Evolutionary conservation across 2,329 filamentous ascomycete species (phyloP).

Genomic region (Pseudocercospora pini-densiflorae): DNA sequence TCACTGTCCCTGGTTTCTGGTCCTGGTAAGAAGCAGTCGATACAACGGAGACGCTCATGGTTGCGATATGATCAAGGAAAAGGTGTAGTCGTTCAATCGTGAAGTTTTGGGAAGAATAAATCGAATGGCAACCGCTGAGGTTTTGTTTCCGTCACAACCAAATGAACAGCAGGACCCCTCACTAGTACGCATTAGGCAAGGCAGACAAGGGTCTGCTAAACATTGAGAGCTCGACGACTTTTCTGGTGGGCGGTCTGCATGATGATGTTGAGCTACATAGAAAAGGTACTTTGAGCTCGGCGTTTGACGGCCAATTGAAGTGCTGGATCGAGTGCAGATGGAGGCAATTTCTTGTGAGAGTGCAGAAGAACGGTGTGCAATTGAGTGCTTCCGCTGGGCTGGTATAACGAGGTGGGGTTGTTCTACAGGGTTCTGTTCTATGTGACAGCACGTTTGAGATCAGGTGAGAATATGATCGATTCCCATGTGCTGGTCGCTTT

Average conservation of each 20-base stretch:
- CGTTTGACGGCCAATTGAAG: slow-evolving; percentile 15
- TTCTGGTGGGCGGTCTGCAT: slow-evolving; percentile 4
- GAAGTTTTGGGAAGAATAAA: background rate
- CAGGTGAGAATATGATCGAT: no score
- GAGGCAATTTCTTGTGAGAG: no score
- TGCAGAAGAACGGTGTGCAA: slow-evolving; percentile 8
- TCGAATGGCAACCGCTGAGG: background rate
- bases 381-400: background rate
- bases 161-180: background rate
- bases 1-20: slow-evolving; percentile 86
- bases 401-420: background rate
- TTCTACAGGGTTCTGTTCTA: background rate
- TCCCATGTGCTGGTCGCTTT: no score
- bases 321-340: no score
- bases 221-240: background rate
- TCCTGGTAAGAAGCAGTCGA: slow-evolving; percentile 85
- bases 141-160: slow-evolving; percentile 2
- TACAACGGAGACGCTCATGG: slow-evolving; percentile 79
- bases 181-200: background rate
- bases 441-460: no score
- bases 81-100: slow-evolving; percentile 19
- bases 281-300: slow-evolving; percentile 7
- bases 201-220: background rate
- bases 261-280: background rate
- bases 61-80: slow-evolving; percentile 19